Base-by-base conservation (phyloP, 2,329 filamentous ascomycete species). In the Claviceps humidiphila region DNA sequence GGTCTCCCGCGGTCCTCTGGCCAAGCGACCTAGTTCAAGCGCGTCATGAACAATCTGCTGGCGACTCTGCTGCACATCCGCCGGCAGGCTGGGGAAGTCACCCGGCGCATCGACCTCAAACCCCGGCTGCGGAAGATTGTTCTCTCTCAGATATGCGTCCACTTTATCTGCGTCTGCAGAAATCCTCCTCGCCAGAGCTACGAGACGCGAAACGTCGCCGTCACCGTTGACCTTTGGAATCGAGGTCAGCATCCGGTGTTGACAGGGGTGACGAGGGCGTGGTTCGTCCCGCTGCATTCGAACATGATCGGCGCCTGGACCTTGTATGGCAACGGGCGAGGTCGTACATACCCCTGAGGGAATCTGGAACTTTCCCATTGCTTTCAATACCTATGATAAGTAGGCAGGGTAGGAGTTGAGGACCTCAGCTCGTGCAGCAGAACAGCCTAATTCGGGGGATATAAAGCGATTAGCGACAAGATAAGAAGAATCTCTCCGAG, bases 1-100 rank as follows among this genome's bases (percentile, higher is more conserved):
- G n/a, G 63, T 66, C 57, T 79, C 75, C 39, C 69, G 66, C 0
- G 76, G 75, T 0, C 76, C 76, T 22, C 72, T 68, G 16, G 74
- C 70, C 49, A 80, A 62, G 47, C 68, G 62, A 2, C 66, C 67
- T 14, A 80, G 65, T 56, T 78, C 73, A 52, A 66, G 71, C 2
- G 74, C 73, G 8, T 75, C 74, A 54, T 66, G 66, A 6, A 78
- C 67, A 49, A 79, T 67, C 52, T 73, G 70, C 51, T 70, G 67
- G 37, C 76, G 68, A 53, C 71, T 71, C 53, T 60, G 64, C 53
- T 71, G 69, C 14, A 77, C 65, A 2, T 76, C 68, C 1, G 68
- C 66, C 0, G 74, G 73, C 17, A 78, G 60, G 24, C 63, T 65
- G 1, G 75, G 74, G 50, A 77, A 77, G 50, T 75, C 72, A 4